phyloP scores from a whole-genome alignment of 148 eudicot genomes.

The Diospyros lotus region DNA sequence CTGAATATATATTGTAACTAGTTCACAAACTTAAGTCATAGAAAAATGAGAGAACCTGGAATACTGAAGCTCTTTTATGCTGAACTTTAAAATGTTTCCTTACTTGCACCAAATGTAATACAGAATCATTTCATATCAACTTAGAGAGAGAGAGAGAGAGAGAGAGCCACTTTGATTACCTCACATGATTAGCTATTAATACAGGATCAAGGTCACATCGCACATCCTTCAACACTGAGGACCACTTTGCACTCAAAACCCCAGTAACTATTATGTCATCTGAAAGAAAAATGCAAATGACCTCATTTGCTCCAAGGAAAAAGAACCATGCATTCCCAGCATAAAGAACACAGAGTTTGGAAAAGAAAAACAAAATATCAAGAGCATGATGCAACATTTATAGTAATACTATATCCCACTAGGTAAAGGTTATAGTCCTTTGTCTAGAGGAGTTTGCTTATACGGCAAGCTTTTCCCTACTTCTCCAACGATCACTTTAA shows the following conservation, averaged over 20 bases:
- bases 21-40: background rate
- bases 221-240: constrained; percentile 83
- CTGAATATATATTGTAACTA: too few species aligned
- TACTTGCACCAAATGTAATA: background rate
- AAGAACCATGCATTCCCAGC: background rate
- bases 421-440: background rate
- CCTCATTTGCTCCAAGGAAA: constrained; percentile 1
- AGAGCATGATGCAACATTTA: background rate
- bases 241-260: constrained; percentile 86
- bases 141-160: background rate
- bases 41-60: background rate
- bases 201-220: constrained; percentile 95
- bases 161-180: constrained; percentile 23
- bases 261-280: constrained; percentile 91
- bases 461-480: background rate
- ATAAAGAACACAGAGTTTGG: background rate
- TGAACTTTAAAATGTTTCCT: constrained; percentile 4
- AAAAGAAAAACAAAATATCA: background rate
- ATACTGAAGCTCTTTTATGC: background rate
- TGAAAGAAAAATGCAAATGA: constrained; percentile 13
- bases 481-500: background rate
- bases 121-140: background rate
- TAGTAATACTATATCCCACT: background rate
- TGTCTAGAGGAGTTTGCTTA: background rate
- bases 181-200: constrained; percentile 71